Conservation (phyloP, 306 rosid genomes). For the Gillenia trifoliata region DNA sequence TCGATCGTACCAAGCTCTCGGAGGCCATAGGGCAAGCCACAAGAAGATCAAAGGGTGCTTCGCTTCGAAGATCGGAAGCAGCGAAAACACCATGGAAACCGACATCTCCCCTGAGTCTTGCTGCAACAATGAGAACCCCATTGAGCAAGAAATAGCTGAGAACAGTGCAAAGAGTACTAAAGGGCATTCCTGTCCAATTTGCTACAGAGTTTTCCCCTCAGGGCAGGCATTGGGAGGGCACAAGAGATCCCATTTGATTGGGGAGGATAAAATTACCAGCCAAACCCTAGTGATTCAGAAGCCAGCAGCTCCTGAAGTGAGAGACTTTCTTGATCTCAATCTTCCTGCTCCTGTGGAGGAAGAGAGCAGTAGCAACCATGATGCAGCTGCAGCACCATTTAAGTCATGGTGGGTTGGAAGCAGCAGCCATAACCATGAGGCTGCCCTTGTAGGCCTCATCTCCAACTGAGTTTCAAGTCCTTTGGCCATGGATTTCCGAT, state of each 20-base stretch:
- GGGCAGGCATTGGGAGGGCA: slow-evolving; percentile 98
- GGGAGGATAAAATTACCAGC: slow-evolving; percentile 31
- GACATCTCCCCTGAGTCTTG: slow-evolving; percentile 36
- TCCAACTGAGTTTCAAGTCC: slow-evolving; percentile 2
- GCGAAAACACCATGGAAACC: slow-evolving; percentile 60
- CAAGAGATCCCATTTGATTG: slow-evolving; percentile 72
- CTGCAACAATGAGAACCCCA: slow-evolving; percentile 1
- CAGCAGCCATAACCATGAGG: slow-evolving; percentile 28
- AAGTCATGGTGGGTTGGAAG: slow-evolving; percentile 42
- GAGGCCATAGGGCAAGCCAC: slow-evolving; percentile 94
- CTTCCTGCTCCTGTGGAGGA: slow-evolving; percentile 69
- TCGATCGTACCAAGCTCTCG: slow-evolving; percentile 85
- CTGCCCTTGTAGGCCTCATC: slow-evolving; percentile 23
- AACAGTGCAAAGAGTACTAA: slow-evolving; percentile 24
- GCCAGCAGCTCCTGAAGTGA: slow-evolving; percentile 44
- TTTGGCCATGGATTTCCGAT: neutral
- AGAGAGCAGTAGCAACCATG: slow-evolving; percentile 27
- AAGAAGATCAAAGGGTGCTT: slow-evolving; percentile 63
- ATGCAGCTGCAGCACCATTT: slow-evolving; percentile 4
- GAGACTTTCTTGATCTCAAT: slow-evolving; percentile 83
- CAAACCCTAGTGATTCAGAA: slow-evolving; percentile 30
- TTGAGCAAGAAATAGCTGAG: slow-evolving; percentile 16
- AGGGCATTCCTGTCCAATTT: slow-evolving; percentile 70
- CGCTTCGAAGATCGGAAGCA: slow-evolving; percentile 49
- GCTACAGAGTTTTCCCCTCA: slow-evolving; percentile 59